These are phyloP conservation scores for Alternaria alternata DNA, from an alignment of 2,329 filamentous ascomycete species.

Conservation along the genomic window DNA sequence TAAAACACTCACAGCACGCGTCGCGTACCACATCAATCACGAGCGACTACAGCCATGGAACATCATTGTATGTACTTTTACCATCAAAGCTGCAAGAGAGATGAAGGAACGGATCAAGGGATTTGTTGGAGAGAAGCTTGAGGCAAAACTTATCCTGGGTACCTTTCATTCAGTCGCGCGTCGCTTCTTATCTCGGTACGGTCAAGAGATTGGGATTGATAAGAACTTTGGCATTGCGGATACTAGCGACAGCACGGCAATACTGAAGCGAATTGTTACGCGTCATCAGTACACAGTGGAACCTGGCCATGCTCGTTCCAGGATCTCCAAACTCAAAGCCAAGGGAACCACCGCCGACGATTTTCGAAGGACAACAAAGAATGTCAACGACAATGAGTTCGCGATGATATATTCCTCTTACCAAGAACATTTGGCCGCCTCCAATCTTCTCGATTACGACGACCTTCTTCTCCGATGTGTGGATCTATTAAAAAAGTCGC, in stretches of 20 bases:
- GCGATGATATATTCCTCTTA: slow-evolving; percentile 76
- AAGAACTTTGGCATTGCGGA: slow-evolving; percentile 93
- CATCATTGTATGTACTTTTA: slow-evolving; percentile 95
- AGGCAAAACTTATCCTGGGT: slow-evolving; percentile 81
- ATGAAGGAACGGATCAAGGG: slow-evolving; percentile 89
- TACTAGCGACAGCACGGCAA: slow-evolving; percentile 77
- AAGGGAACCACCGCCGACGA: slow-evolving; percentile 60
- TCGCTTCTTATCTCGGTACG: slow-evolving; percentile 84
- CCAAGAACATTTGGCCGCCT: slow-evolving; percentile 74
- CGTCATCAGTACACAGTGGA: slow-evolving; percentile 74
- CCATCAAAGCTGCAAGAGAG: slow-evolving; percentile 90
- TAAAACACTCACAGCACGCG: slow-evolving; percentile 90
- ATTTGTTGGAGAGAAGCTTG: slow-evolving; percentile 78
- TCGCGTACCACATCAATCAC: slow-evolving; percentile 84
- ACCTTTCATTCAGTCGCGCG: slow-evolving; percentile 95
- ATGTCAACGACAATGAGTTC: slow-evolving; percentile 69
- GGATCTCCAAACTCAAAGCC: slow-evolving; percentile 74
- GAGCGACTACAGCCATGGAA: slow-evolving; percentile 79
- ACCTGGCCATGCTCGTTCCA: slow-evolving; percentile 71
- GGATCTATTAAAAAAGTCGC: slow-evolving; percentile 75
- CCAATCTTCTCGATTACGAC: slow-evolving; percentile 92
- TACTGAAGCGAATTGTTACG: slow-evolving; percentile 84
- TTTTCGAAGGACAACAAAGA: slow-evolving; percentile 52
- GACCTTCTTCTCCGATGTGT: slow-evolving; percentile 87
- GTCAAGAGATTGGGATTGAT: slow-evolving; percentile 80